These are phyloP conservation scores for Acrasis kona DNA, from an alignment of 78 protist species.

Conservation along the genomic window DNA sequence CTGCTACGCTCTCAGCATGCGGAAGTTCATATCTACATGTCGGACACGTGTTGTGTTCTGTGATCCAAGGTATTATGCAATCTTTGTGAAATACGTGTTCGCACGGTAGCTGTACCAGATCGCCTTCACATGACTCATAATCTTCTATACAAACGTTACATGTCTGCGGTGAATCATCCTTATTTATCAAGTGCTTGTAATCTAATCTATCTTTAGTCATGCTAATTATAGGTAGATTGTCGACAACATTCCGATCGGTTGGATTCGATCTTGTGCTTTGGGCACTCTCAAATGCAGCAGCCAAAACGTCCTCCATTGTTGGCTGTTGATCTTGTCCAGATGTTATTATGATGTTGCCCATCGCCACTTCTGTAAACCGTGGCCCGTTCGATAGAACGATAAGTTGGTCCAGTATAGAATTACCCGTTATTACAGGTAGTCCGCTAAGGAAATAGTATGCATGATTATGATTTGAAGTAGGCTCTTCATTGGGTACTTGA, in stretches of 20 bases:
- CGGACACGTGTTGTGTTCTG: slow-evolving; percentile 40
- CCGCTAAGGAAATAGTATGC: too few species aligned
- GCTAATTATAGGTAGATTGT: not conserved
- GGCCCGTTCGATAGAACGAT: too few species aligned
- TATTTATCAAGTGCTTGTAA: too few species aligned
- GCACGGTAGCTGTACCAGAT: slow-evolving; percentile 27
- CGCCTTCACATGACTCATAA: not conserved
- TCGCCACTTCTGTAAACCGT: too few species aligned
- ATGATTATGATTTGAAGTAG: too few species aligned
- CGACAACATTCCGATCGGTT: not conserved
- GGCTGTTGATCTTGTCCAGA: too few species aligned
- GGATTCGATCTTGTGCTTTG: not conserved
- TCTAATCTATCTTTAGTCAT: not conserved
- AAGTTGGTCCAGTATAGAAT: too few species aligned
- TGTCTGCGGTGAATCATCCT: too few species aligned
- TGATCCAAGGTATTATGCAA: slow-evolving; percentile 46
- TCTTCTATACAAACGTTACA: slow-evolving; percentile 17
- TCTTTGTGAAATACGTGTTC: slow-evolving; percentile 36
- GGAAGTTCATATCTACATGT: slow-evolving; percentile 39
- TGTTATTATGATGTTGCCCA: too few species aligned
- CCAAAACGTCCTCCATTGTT: not conserved
- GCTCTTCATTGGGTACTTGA: too few species aligned
- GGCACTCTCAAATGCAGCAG: not conserved
- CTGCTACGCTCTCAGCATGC: slow-evolving; percentile 21
- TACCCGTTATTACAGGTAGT: too few species aligned